Conservation (phyloP, 345 rosid genomes). For the Abelmoschus esculentus region DNA sequence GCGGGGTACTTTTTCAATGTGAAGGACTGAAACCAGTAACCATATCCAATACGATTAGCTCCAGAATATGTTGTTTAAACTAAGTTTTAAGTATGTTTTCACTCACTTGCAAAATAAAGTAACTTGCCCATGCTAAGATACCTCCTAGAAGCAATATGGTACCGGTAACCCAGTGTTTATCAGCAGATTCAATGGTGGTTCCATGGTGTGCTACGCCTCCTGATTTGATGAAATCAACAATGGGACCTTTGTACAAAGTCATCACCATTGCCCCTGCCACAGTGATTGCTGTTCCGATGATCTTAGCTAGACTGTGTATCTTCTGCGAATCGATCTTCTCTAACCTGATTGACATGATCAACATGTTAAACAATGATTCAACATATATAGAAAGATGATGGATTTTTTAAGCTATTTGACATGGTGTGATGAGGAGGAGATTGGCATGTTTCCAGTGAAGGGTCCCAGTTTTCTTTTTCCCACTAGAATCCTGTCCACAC, state of each 20-base stretch:
- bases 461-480: too few relatives aligned
- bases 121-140: conserved; percentile 66
- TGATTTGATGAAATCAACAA: conserved; percentile 36
- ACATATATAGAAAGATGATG: not conserved
- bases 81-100: not conserved
- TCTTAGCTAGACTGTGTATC: conserved; percentile 60
- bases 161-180: conserved; percentile 59
- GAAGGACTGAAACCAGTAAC: not conserved
- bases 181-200: conserved; percentile 25
- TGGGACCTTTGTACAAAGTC: conserved; percentile 90
- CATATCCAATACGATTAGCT: not conserved
- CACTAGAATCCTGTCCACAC: too few relatives aligned
- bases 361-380: not conserved
- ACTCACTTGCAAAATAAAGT: conserved; percentile 69
- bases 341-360: conserved; percentile 40
- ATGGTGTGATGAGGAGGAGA: too few relatives aligned
- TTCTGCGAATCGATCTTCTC: conserved; percentile 60
- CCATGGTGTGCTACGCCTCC: conserved; percentile 31
- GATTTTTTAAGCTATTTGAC: too few relatives aligned
- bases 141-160: conserved; percentile 60
- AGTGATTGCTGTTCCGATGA: conserved; percentile 66
- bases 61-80: not conserved
- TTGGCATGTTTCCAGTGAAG: too few relatives aligned
- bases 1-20: conserved; percentile 51
- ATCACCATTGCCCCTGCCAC: conserved; percentile 85